Base-by-base conservation (phyloP, 805 yeast species). In the Sporopachydermia lactativora region DNA sequence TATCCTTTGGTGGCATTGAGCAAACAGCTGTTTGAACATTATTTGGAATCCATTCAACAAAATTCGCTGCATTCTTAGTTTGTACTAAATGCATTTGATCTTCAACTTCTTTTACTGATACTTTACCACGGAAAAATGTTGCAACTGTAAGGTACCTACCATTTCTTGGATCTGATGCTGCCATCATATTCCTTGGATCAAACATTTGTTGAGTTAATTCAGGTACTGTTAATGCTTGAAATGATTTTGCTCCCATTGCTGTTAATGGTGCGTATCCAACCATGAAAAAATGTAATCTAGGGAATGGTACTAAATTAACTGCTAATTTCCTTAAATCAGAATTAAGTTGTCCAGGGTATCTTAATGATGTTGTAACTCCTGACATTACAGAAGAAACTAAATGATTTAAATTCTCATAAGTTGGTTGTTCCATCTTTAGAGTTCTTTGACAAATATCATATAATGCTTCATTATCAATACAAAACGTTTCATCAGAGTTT, bases 31-130 rank as follows among this genome's bases (percentile, higher is more conserved):
- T 83, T 67, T 86, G 95, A 54, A 86, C 94, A 58, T 86, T 88
- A 64, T 85, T 85, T 56, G 96, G 96, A 64, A 88, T 88, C 96
- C 96, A 86, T 64, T 86, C 95, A 42, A 88, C 96, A 55, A 86
- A 64, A 62, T 81, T 79, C 44, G 79, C 77, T 15, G 86, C 70
- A 62, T 85, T 83, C 65, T 82, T 80, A 43, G 79, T 75, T 65
- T 83, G 92, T 41, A 83, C 85, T 58, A 80, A 79, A 61, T 72
- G 77, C 85, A 86, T 83, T 61, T 82, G 92, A 59, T 88, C 96
- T 58, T 86, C 96, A 44, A 86, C 96, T 65, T 86, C 96, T 65
- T 84, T 84, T 42, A 81, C 82, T 14, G 95, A 79, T 34, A 84
- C 95, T 51, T 84, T 81, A 66, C 96, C 96, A 60, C 96, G 74